phyloP scores from a whole-genome alignment of 768 basidiomycete species.

The Podaxis rugospora region DNA sequence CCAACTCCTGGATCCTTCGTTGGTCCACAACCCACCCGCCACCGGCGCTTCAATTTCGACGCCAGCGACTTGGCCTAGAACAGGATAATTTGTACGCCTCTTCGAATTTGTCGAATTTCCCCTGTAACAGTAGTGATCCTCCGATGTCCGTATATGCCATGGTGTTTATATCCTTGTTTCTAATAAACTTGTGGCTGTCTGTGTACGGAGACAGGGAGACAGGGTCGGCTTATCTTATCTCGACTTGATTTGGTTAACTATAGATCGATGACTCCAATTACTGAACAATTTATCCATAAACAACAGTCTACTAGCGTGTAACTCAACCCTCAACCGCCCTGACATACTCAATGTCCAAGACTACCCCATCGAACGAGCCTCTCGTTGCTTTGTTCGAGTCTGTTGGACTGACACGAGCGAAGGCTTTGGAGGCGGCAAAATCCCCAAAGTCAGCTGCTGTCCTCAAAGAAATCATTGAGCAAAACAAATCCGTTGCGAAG shows the following conservation, averaged over 20 bases:
- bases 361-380: not conserved
- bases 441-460: constrained; percentile 70
- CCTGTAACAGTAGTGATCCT: not conserved
- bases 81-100: not conserved
- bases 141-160: not conserved
- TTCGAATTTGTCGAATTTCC: not conserved
- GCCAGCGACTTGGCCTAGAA: not conserved
- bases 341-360: not conserved
- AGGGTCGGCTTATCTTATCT: constrained; percentile 12
- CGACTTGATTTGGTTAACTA: constrained; percentile 10
- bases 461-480: constrained; percentile 66
- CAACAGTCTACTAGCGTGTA: not conserved
- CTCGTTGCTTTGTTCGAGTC: constrained; percentile 59
- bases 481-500: constrained; percentile 40
- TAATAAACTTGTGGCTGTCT: not conserved
- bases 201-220: not conserved
- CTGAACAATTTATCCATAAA: not conserved
- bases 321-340: not conserved
- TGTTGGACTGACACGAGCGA: constrained; percentile 70
- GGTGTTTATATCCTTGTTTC: not conserved
- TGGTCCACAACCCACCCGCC: not conserved
- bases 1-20: not conserved
- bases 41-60: not conserved
- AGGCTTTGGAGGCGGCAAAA: constrained; percentile 81
- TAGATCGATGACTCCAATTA: constrained; percentile 7